These are phyloP conservation scores for Rhizopogon roseolus DNA, from an alignment of 768 basidiomycete genomes.

Conservation along the genomic window DNA sequence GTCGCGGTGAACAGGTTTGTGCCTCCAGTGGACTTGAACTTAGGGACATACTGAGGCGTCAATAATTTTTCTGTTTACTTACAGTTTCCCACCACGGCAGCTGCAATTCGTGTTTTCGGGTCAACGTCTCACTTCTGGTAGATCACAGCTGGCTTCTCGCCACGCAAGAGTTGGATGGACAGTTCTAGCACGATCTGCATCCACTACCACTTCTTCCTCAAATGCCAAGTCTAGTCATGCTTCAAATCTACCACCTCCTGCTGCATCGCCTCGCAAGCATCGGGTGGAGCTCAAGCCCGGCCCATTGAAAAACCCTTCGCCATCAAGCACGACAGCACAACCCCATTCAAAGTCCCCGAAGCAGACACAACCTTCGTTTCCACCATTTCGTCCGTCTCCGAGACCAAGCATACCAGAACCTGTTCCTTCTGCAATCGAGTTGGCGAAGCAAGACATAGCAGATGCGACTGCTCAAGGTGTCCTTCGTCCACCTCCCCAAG, in stretches of 20 bases:
- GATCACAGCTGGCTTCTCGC: background rate
- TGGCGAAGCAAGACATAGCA: conserved; percentile 55
- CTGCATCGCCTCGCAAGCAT: conserved; percentile 24
- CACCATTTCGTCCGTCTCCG: conserved; percentile 19
- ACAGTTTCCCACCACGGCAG: background rate
- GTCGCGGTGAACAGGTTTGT: conserved; percentile 34
- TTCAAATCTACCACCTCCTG: conserved; percentile 21
- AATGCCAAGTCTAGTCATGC: conserved; percentile 9
- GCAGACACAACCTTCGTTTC: conserved; percentile 20
- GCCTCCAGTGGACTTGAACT: background rate
- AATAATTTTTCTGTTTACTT: background rate
- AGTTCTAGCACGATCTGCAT: conserved; percentile 3
- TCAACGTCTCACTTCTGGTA: conserved; percentile 7
- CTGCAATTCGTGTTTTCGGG: background rate
- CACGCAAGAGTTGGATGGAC: background rate
- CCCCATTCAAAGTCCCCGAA: conserved; percentile 20
- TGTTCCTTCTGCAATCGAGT: conserved; percentile 35
- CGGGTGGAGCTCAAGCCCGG: conserved; percentile 62
- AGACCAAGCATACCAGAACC: conserved; percentile 10
- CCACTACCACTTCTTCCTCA: conserved; percentile 22
- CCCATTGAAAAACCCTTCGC: conserved; percentile 44
- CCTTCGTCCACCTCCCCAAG: conserved; percentile 57
- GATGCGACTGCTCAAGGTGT: conserved; percentile 68
- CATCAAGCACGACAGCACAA: conserved; percentile 14
- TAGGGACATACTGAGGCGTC: background rate